Conservation (phyloP, 2,329 filamentous ascomycete genomes). For the Pseudovirgaria hyperparasitica region DNA sequence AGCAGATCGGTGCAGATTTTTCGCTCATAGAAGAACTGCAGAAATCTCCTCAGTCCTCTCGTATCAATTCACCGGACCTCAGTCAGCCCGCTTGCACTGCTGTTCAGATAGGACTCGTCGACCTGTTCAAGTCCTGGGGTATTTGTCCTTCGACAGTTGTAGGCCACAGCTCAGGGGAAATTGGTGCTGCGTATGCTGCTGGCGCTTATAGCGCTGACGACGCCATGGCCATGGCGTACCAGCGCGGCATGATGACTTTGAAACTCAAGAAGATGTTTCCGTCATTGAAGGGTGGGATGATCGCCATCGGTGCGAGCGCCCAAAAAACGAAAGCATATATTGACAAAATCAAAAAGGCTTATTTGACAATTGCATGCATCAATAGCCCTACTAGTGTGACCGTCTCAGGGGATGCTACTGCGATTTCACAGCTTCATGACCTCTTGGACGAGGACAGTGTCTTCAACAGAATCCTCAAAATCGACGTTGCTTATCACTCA, state of each 20-base stretch:
- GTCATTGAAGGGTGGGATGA: conserved; percentile 10
- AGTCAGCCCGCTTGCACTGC: conserved; percentile 17
- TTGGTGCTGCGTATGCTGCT: conserved; percentile 17
- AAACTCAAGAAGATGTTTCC: conserved; percentile 9
- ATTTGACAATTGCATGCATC: conserved; percentile 15
- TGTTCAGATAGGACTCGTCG: conserved; percentile 15
- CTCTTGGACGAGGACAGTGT: conserved; percentile 23
- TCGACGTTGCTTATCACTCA: conserved; percentile 34
- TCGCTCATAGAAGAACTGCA: conserved; percentile 11
- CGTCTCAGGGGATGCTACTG: conserved; percentile 31
- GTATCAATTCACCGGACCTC: conserved; percentile 10
- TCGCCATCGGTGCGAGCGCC: too few species aligned
- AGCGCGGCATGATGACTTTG: conserved; percentile 12
- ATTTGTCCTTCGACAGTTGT: conserved; percentile 12
- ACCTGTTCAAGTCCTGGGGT: conserved; percentile 14
- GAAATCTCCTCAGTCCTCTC: conserved; percentile 1
- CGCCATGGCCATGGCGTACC: conserved; percentile 15
- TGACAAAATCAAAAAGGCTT: too few species aligned
- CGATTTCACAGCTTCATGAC: conserved; percentile 21
- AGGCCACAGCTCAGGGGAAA: conserved; percentile 19
- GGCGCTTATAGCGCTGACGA: conserved; percentile 10
- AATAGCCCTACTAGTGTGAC: conserved; percentile 33
- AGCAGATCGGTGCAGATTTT: conserved; percentile 7
- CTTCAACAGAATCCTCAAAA: conserved; percentile 28
- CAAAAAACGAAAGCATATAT: too few species aligned